These are phyloP conservation scores for Alnus glutinosa DNA, from an alignment of 306 rosid genomes.

Conservation along the genomic window DNA sequence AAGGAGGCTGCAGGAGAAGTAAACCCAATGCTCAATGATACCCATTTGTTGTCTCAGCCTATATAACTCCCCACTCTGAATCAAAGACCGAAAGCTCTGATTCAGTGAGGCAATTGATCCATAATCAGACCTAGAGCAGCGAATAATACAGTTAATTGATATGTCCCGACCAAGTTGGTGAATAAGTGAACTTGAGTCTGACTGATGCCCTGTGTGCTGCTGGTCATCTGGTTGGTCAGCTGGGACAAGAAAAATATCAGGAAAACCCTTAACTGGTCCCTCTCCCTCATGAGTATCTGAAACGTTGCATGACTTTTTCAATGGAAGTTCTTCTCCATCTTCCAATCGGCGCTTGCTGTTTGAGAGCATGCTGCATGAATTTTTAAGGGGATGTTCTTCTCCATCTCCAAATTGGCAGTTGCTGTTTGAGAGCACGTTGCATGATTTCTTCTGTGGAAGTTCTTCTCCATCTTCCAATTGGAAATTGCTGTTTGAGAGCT, in stretches of 20 bases:
- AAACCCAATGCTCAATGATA: conserved; percentile 70
- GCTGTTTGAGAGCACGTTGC: conserved; percentile 36
- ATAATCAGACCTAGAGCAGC: conserved; percentile 68
- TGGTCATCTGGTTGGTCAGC: conserved; percentile 33
- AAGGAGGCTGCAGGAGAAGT: conserved; percentile 63
- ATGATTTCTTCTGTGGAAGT: conserved; percentile 27
- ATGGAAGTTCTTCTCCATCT: conserved; percentile 30
- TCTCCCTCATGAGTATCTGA: conserved; percentile 31
- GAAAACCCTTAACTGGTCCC: conserved; percentile 16
- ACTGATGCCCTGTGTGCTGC: conserved; percentile 27
- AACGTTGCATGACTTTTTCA: conserved; percentile 41
- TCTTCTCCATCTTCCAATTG: conserved; percentile 41
- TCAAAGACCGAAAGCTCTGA: conserved; percentile 47
- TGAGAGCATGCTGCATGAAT: conserved; percentile 17
- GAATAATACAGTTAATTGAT: conserved; percentile 53
- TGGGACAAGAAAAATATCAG: conserved; percentile 20
- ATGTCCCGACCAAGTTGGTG: conserved; percentile 56
- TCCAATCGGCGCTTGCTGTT: conserved; percentile 45
- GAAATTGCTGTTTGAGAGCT: conserved; percentile 47
- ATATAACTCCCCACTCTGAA: conserved; percentile 62
- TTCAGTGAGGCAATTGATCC: conserved; percentile 60
- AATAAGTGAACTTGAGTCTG: conserved; percentile 43
- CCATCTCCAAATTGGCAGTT: conserved; percentile 43
- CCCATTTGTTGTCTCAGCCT: conserved; percentile 52
- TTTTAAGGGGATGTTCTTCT: conserved; percentile 33